Evolutionary conservation across 2,329 filamentous ascomycete species (phyloP), one percentile per base, ranked within the genome.

Genomic region (Sphaerostilbella broomeana): DNA sequence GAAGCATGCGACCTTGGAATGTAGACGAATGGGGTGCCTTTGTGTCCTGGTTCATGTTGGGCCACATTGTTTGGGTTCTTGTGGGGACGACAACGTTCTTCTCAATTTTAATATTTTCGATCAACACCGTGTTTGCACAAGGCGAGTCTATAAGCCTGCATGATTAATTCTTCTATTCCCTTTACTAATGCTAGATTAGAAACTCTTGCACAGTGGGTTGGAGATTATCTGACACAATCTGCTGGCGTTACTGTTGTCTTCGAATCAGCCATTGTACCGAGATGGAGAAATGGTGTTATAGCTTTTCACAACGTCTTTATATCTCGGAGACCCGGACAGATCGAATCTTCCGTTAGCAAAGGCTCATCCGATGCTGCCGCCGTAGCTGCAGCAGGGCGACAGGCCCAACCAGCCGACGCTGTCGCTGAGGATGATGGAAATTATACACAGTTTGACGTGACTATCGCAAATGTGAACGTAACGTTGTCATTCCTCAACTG

Each of bases 401-500:
- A 73, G 25, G 62, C 71, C 12, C 67, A 66, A 11, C 38, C 44
- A 12, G 47, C 50, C 8, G 45, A 42, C n/a, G 29, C 47, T 13
- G 69, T 72, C 20, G 61, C 66, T 2, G 57, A 62, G 25, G 89
- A 97, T 55, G 90, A 97, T 56, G 87, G 86, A 13, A 98, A 98
- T 57, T 98, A 97, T 60, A 95, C 89, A 0, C 92, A 98, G 51
- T 98, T 95, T 52, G 92, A 98, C 55, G 70, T 98, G 12, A 95
- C 88, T 0, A 86, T 98, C 43, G 86, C 92, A 47, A 94, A 86
- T 1, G 86, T 98, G 46, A 95, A 98, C 55, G 90, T 98, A 28
- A 97, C 90, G 0, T 62, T 98, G 18, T 98, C 92, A 0, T 97
- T 98, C 52, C 74, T 88, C n/a, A 97, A 95, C 58, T 98, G 92